These are phyloP conservation scores for Talaromyces pinophilus DNA, from an alignment of 2,329 filamentous ascomycete species.

Conservation along the genomic window DNA sequence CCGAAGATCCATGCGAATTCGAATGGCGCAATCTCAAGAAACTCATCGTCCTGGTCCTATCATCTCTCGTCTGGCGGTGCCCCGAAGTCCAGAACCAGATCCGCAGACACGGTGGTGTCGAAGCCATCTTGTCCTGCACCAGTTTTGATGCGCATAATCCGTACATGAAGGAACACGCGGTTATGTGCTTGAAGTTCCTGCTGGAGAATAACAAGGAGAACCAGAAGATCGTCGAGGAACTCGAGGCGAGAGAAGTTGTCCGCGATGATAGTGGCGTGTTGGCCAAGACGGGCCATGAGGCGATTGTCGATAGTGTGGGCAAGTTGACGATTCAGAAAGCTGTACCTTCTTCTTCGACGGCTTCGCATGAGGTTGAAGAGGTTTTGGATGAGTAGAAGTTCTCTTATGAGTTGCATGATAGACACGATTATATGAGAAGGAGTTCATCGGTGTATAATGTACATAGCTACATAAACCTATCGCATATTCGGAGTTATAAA, in stretches of 20 bases:
- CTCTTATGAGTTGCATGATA: slow-evolving; percentile 14
- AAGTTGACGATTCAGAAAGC: slow-evolving; percentile 46
- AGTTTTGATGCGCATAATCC: slow-evolving; percentile 90
- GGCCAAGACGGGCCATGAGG: slow-evolving; percentile 47
- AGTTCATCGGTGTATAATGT: slow-evolving; percentile 7
- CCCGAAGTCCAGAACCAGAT: slow-evolving; percentile 85
- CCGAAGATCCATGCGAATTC: slow-evolving; percentile 66
- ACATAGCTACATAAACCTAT: slow-evolving; percentile 15
- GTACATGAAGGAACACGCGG: slow-evolving; percentile 88
- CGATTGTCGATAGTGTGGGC: slow-evolving; percentile 46
- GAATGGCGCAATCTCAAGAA: slow-evolving; percentile 86
- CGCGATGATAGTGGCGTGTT: slow-evolving; percentile 43
- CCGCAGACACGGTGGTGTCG: slow-evolving; percentile 78
- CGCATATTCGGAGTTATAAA: background rate
- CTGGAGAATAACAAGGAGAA: slow-evolving; percentile 55
- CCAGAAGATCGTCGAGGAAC: slow-evolving; percentile 55
- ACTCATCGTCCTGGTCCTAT: slow-evolving; percentile 85
- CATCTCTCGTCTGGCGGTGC: slow-evolving; percentile 84
- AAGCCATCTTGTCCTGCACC: slow-evolving; percentile 85
- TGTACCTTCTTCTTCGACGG: slow-evolving; percentile 10
- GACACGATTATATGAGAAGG: background rate
- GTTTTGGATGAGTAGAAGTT: slow-evolving; percentile 17
- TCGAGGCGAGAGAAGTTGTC: slow-evolving; percentile 49
- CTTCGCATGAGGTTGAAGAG: slow-evolving; percentile 18
- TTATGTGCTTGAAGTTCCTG: slow-evolving; percentile 78